Conservation (phyloP, 306 rosid genomes). For the Acacia confusa region DNA sequence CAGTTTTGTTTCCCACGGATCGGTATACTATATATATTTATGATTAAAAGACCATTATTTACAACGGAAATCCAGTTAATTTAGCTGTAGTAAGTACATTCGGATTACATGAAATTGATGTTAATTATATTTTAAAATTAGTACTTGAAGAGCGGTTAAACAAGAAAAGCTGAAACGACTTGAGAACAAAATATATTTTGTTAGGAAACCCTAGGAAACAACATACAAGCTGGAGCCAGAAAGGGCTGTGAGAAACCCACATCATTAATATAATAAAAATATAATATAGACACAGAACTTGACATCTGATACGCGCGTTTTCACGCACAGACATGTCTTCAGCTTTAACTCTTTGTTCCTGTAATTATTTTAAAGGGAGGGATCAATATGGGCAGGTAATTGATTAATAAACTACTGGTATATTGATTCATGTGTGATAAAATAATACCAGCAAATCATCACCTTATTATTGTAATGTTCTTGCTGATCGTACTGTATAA, state of each 20-base stretch:
- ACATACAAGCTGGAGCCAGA: neutral
- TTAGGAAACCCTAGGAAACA: conserved; percentile 35
- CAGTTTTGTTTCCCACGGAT: neutral
- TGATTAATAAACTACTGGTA: neutral
- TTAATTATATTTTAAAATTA: too few species aligned
- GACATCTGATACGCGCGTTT: conserved; percentile 39
- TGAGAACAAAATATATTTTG: conserved; percentile 18
- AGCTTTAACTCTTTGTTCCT: neutral
- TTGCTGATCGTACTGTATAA: neutral
- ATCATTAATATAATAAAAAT: neutral
- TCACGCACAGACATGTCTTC: conserved; percentile 26
- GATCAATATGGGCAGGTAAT: neutral
- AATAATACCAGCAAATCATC: neutral
- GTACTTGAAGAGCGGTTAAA: conserved; percentile 18
- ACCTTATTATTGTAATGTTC: neutral
- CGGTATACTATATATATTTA: neutral
- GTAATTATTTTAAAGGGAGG: neutral
- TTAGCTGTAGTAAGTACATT: conserved; percentile 28
- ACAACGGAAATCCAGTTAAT: neutral
- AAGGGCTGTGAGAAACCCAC: neutral
- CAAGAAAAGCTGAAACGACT: conserved; percentile 25
- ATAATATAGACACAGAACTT: conserved; percentile 36
- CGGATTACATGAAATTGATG: conserved; percentile 35
- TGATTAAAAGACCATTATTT: neutral
- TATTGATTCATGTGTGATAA: neutral